Base-by-base conservation (phyloP, 495 filamentous ascomycete species). In the Neurospora sp. region DNA sequence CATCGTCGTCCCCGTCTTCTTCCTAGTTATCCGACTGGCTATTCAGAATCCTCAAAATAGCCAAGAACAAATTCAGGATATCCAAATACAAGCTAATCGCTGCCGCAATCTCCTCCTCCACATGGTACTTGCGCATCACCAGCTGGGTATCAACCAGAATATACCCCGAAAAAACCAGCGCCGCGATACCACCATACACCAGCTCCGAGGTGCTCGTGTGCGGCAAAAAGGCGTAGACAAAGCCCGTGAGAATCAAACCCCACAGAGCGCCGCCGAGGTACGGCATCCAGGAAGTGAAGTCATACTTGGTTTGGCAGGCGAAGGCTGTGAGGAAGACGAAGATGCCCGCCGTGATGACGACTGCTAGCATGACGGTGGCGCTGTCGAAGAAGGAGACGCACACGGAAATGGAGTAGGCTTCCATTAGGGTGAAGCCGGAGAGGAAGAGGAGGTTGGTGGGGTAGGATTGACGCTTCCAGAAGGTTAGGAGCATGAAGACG, bases 21-120 rank as follows among this genome's bases (percentile, higher is more conserved):
- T 69, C 35, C 77, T 87, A 96, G 85, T 96, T 95, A 82, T 94
- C 94, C 76, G 86, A 88, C 84, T 94, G 92, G 81, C 88, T 91
- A 81, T 97, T 97, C 76, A 97, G 86, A 73, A 97, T 97, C 76
- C 94, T 86, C 74, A 97, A 86, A 79, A 97, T 97, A 42, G 91
- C 91, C 74, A 99, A 83, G 88, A 99, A 99, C 76, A 99, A 82
- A 84, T 99, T 99, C 83, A 99, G 91, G 76, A 99, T 90, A 81
- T 99, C 96, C 48, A 99, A 84, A 80, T 99, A 99, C 68, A 99
- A 87, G 78, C 92, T 93, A 79, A 99, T 97, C 1, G 94, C 91
- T 69, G 96, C 96, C 1, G 94, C 94, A 79, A 99, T 98, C 87
- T 99, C 96, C 87, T 99, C 96, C 83, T 99, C 96, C 70, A 97